Evolutionary conservation across 805 yeast genomes (phyloP).

Genomic region (Dipodascus albidus): DNA sequence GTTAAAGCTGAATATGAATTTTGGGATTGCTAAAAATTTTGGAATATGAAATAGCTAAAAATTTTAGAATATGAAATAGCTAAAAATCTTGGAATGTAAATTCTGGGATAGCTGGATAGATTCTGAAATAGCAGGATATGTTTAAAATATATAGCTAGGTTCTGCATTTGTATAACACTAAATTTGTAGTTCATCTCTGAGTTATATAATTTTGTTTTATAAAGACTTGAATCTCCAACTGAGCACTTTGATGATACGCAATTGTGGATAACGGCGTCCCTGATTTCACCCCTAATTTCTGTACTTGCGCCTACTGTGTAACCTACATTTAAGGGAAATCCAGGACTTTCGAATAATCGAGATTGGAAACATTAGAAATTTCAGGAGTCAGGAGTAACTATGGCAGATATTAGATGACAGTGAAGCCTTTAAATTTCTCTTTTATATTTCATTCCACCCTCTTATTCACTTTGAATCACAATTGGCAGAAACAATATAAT

Average conservation of each 20-base stretch:
- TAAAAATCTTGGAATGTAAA: too few relatives aligned
- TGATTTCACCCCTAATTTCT: too few relatives aligned
- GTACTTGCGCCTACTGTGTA: not conserved
- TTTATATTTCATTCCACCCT: too few relatives aligned
- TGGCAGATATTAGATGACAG: not conserved
- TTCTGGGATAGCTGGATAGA: not conserved
- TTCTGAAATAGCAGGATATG: not conserved
- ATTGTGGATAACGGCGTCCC: too few relatives aligned
- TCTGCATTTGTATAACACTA: not conserved
- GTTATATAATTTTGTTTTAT: too few relatives aligned
- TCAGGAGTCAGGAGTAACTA: not conserved
- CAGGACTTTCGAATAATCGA: too few relatives aligned
- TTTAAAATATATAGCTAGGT: not conserved
- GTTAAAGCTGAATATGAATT: not conserved
- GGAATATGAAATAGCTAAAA: not conserved
- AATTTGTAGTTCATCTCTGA: not conserved
- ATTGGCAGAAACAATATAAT: too few relatives aligned
- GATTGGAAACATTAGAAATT: not conserved
- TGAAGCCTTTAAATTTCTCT: too few relatives aligned
- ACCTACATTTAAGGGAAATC: not conserved
- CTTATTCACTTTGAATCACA: too few relatives aligned
- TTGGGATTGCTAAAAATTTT: too few relatives aligned
- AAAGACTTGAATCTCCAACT: too few relatives aligned
- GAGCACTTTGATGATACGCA: too few relatives aligned
- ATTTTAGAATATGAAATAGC: not conserved